Percentiles rank a stretch among this genome's conserved stretches.
phyloP scores from a whole-genome alignment of 768 basidiomycete species.

The Amanita jacksonii region DNA sequence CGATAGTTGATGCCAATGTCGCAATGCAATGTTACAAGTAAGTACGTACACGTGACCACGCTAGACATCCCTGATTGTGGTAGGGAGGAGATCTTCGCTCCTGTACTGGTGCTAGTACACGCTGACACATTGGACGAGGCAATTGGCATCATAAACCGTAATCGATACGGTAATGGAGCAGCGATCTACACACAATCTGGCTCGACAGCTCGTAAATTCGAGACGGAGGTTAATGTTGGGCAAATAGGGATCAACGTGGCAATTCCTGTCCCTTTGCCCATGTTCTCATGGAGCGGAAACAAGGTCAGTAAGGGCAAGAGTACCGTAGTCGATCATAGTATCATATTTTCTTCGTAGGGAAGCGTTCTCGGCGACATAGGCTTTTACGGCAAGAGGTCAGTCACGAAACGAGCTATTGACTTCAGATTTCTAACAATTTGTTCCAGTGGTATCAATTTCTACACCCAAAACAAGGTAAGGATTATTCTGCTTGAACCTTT shows the following conservation, averaged over 20 bases:
- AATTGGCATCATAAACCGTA: slow-evolving; percentile 80
- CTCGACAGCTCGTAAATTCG: slow-evolving; percentile 90
- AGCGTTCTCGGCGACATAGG: slow-evolving; percentile 80
- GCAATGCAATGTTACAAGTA: slow-evolving; percentile 85
- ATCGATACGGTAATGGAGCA: slow-evolving; percentile 89
- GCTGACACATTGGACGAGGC: slow-evolving; percentile 87
- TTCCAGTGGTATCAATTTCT: slow-evolving; percentile 82
- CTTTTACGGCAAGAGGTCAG: slow-evolving; percentile 83
- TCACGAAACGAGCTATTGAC: slow-evolving; percentile 10
- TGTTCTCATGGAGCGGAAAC: slow-evolving; percentile 97
- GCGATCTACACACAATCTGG: slow-evolving; percentile 97
- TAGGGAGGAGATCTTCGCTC: slow-evolving; percentile 94
- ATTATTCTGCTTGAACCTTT: not conserved
- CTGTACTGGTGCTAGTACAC: slow-evolving; percentile 69
- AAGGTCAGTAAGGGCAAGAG: slow-evolving; percentile 44
- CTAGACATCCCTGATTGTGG: not conserved
- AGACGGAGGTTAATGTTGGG: slow-evolving; percentile 78
- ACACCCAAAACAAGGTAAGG: slow-evolving; percentile 84
- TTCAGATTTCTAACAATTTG: slow-evolving; percentile 4
- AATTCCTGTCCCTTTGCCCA: slow-evolving; percentile 83
- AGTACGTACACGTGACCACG: slow-evolving; percentile 16
- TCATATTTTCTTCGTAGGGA: slow-evolving; percentile 25
- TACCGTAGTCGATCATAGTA: not conserved
- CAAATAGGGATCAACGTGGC: slow-evolving; percentile 93
- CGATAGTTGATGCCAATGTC: slow-evolving; percentile 75